Percentiles rank a stretch among this genome's conserved stretches.
These are phyloP conservation scores for Aspergillus puulaauensis DNA, from an alignment of 2,329 filamentous ascomycete genomes.

Conservation along the genomic window DNA sequence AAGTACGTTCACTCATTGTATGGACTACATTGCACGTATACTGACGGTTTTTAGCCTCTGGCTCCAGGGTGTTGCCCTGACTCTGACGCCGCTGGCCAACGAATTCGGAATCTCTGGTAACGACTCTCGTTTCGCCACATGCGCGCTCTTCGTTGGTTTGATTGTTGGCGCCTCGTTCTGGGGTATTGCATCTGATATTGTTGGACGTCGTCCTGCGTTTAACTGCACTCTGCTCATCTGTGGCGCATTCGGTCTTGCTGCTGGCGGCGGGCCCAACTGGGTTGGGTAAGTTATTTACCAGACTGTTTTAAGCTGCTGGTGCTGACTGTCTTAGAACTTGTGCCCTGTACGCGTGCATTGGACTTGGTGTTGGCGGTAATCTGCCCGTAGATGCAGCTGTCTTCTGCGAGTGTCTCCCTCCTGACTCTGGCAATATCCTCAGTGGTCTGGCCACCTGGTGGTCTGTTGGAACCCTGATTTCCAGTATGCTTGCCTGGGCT, in stretches of 20 bases:
- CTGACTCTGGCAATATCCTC: conserved; percentile 68
- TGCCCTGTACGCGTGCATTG: conserved; percentile 60
- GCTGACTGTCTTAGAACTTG: conserved; percentile 48
- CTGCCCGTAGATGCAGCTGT: conserved; percentile 76
- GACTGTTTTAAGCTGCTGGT: not conserved
- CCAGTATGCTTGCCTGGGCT: conserved; percentile 63
- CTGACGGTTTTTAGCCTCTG: conserved; percentile 56
- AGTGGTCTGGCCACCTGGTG: conserved; percentile 85
- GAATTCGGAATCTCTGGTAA: conserved; percentile 72
- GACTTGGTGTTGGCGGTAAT: conserved; percentile 72
- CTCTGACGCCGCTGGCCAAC: conserved; percentile 69
- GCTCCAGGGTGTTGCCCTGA: conserved; percentile 78
- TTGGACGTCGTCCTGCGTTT: conserved; percentile 80
- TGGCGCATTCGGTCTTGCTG: conserved; percentile 69
- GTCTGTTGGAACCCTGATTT: conserved; percentile 76
- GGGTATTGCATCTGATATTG: conserved; percentile 74
- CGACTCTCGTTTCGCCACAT: conserved; percentile 76
- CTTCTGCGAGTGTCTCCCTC: conserved; percentile 80
- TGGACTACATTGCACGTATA: not conserved
- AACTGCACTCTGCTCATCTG: conserved; percentile 76
- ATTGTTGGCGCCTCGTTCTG: conserved; percentile 77
- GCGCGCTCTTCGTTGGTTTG: conserved; percentile 72
- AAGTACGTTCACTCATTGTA: conserved; percentile 58
- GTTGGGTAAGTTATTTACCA: conserved; percentile 39
- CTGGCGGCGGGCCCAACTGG: conserved; percentile 69